phyloP scores from a whole-genome alignment of 805 yeast species.

The Starmerella floris region DNA sequence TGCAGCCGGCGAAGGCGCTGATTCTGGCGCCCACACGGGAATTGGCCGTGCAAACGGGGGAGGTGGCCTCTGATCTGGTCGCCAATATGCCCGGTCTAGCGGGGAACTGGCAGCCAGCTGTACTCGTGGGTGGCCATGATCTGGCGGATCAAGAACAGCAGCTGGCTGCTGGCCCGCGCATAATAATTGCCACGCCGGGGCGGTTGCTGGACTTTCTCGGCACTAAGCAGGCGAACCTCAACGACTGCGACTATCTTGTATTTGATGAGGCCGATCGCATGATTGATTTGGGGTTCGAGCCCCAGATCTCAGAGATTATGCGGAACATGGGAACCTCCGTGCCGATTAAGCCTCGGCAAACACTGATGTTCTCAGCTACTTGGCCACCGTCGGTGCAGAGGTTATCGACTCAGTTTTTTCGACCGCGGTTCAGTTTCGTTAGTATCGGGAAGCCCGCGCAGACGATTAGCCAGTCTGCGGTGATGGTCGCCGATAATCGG shows the following conservation, averaged over 20 bases:
- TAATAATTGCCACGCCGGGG: conserved; percentile 91
- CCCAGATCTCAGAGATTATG: conserved; percentile 52
- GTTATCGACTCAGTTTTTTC: conserved; percentile 49
- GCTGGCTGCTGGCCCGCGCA: conserved; percentile 33
- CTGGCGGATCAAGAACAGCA: conserved; percentile 57
- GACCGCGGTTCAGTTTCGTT: conserved; percentile 52
- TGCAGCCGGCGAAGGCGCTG: conserved; percentile 41
- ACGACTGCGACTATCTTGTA: conserved; percentile 51
- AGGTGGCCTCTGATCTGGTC: conserved; percentile 35
- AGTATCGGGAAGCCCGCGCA: conserved; percentile 5
- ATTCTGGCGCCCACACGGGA: conserved; percentile 89
- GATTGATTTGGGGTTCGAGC: conserved; percentile 91
- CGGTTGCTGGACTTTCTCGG: conserved; percentile 70
- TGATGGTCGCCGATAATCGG: conserved; percentile 28
- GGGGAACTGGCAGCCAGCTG: conserved; percentile 32
- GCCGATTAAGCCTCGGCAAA: conserved; percentile 40
- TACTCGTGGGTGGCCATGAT: conserved; percentile 82
- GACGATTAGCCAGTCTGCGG: conserved; percentile 50
- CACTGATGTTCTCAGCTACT: conserved; percentile 92
- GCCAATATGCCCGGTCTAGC: background rate
- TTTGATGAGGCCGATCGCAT: conserved; percentile 93
- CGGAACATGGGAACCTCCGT: conserved; percentile 29
- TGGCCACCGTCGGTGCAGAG: conserved; percentile 63
- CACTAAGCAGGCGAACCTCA: conserved; percentile 46
- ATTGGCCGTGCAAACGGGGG: conserved; percentile 72